phyloP scores from a whole-genome alignment of 2,329 filamentous ascomycete species.

The Cladosporium sp. region DNA sequence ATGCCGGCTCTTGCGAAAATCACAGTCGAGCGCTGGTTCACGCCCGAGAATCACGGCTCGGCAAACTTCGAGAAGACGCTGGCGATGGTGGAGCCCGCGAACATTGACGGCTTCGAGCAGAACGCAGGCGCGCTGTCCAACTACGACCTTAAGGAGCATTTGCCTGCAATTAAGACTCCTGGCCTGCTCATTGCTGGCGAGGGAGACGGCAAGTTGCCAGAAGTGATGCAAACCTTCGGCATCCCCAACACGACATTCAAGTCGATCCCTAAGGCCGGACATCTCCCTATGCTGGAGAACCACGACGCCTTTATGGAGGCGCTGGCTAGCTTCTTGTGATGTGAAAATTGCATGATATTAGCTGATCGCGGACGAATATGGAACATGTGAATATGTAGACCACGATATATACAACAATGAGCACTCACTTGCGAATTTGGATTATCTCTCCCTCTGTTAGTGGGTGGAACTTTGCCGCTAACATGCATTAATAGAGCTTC shows the following conservation, averaged over 20 bases:
- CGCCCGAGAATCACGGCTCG: constrained; percentile 60
- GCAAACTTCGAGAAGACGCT: constrained; percentile 59
- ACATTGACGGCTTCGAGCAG: constrained; percentile 67
- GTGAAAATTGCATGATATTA: not conserved
- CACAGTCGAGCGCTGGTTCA: constrained; percentile 78
- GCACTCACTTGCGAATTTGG: not conserved
- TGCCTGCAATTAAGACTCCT: constrained; percentile 57
- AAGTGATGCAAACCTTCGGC: constrained; percentile 71
- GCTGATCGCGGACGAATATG: not conserved
- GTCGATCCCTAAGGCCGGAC: constrained; percentile 69
- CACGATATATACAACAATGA: not conserved
- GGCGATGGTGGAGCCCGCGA: constrained; percentile 68
- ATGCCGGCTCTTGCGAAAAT: constrained; percentile 60
- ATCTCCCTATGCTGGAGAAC: constrained; percentile 81
- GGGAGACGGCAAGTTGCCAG: constrained; percentile 71
- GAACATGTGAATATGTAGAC: not conserved
- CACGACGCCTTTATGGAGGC: constrained; percentile 66
- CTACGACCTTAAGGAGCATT: constrained; percentile 63
- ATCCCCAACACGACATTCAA: constrained; percentile 58
- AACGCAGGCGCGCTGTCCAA: constrained; percentile 70
- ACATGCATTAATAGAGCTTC: too few relatives aligned
- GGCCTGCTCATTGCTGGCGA: constrained; percentile 72
- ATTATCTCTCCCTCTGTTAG: not conserved
- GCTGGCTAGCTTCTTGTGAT: constrained; percentile 57
- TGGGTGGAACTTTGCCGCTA: not conserved